Percentiles rank a stretch among this genome's conserved stretches.
phyloP scores from a whole-genome alignment of 768 basidiomycete species.

The Chalciporus chontae region DNA sequence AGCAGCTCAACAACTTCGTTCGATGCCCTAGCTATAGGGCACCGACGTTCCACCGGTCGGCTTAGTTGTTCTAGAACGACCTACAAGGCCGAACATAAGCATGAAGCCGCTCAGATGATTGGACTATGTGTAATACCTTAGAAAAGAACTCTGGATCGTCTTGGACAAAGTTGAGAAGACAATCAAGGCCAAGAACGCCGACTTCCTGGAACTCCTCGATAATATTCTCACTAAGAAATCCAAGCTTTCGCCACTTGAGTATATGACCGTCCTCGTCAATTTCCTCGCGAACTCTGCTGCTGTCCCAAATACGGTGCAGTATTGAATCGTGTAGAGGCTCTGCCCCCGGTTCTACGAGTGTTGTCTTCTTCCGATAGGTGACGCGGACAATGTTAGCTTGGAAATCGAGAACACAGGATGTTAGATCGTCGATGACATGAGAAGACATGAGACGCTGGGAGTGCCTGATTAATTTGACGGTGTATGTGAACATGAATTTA shows the following conservation, averaged over 20 bases:
- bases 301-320: slow-evolving; percentile 67
- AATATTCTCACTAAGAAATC: slow-evolving; percentile 74
- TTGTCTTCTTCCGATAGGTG: slow-evolving; percentile 76
- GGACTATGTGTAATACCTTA: slow-evolving; percentile 42
- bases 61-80: slow-evolving; percentile 78
- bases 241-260: slow-evolving; percentile 74
- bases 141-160: slow-evolving; percentile 70
- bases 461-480: slow-evolving; percentile 8
- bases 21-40: slow-evolving; percentile 80
- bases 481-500: neutral
- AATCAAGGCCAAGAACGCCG: slow-evolving; percentile 79
- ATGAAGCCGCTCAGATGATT: neutral
- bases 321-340: slow-evolving; percentile 55
- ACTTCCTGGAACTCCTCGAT: slow-evolving; percentile 73
- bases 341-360: slow-evolving; percentile 64
- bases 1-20: slow-evolving; percentile 83
- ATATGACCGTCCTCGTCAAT: slow-evolving; percentile 44
- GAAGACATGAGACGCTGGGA: slow-evolving; percentile 76
- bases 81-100: slow-evolving; percentile 34
- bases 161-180: slow-evolving; percentile 72
- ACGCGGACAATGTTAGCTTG: slow-evolving; percentile 82
- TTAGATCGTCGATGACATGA: slow-evolving; percentile 76
- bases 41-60: slow-evolving; percentile 67
- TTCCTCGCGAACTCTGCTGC: slow-evolving; percentile 54
- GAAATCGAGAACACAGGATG: slow-evolving; percentile 83